Percentiles rank a stretch among this genome's conserved stretches.
Evolutionary conservation across 2,329 filamentous ascomycete genomes (phyloP).

Genomic region (Sporothrix luriei): DNA sequence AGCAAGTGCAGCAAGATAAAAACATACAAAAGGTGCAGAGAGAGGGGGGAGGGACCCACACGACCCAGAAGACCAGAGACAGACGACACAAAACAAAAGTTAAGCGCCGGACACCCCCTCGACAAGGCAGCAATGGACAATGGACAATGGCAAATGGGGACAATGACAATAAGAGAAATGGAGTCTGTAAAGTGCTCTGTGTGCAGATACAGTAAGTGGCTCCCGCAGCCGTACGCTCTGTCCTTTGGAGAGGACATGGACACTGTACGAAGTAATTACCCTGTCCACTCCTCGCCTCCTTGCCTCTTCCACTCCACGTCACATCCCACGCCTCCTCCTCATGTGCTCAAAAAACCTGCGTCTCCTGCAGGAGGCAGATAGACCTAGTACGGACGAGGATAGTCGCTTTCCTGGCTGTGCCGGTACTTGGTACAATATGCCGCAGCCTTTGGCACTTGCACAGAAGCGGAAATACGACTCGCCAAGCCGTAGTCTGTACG

Average conservation of each 20-base stretch:
- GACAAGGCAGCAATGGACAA: neutral
- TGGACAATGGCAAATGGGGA: neutral
- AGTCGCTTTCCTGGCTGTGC: neutral
- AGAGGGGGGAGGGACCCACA: neutral
- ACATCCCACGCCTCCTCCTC: slow-evolving; percentile 1
- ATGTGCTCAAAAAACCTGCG: slow-evolving; percentile 20
- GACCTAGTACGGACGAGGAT: slow-evolving; percentile 1
- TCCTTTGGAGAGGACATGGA: too few species aligned
- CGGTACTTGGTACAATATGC: slow-evolving; percentile 1
- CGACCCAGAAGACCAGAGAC: slow-evolving; percentile 11
- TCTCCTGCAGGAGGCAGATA: slow-evolving; percentile 9
- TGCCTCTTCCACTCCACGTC: neutral
- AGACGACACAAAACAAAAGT: slow-evolving; percentile 1
- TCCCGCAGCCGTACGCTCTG: too few species aligned
- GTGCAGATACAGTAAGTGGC: neutral
- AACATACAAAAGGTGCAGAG: neutral
- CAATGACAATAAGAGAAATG: neutral
- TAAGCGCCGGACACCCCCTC: slow-evolving; percentile 16
- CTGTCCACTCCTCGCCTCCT: neutral
- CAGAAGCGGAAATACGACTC: neutral
- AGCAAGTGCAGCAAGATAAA: neutral
- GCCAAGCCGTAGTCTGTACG: too few species aligned
- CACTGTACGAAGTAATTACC: too few species aligned
- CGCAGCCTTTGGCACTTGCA: neutral
- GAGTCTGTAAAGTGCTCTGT: neutral